These are phyloP conservation scores for Oenanthe javanica DNA, from an alignment of 140 eudicot species.

Conservation along the genomic window DNA sequence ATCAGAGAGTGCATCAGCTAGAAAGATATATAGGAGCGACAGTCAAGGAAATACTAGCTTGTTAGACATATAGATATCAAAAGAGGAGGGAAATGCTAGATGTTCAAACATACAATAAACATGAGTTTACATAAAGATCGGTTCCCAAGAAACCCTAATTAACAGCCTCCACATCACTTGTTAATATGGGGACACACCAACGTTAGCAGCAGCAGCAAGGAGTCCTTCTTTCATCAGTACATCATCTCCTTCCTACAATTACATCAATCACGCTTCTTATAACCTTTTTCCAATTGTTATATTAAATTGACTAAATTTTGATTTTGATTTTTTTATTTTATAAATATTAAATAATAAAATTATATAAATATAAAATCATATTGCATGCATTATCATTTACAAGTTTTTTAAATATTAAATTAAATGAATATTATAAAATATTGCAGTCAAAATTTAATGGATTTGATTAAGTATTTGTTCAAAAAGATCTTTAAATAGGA, in stretches of 20 bases:
- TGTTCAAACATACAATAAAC: neutral
- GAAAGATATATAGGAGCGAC: neutral
- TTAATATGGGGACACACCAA: conserved; percentile 81
- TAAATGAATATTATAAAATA: no score
- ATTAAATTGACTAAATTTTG: no score
- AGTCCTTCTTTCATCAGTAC: conserved; percentile 85
- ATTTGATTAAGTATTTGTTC: no score
- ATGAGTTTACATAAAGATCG: neutral
- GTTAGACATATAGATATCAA: neutral
- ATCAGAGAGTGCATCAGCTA: neutral
- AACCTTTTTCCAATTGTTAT: no score
- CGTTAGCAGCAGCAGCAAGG: conserved; percentile 73
- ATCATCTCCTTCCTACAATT: conserved; percentile 81
- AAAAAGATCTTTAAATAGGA: no score
- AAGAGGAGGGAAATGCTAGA: neutral
- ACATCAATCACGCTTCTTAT: neutral
- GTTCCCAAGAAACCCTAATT: conserved; percentile 9
- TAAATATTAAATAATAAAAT: no score
- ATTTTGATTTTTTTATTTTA: no score
- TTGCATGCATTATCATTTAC: no score
- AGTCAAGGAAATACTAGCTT: neutral
- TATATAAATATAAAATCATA: no score
- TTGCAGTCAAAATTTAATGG: no score
- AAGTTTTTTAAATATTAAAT: no score
- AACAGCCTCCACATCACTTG: conserved; percentile 9